phyloP scores from a whole-genome alignment of 2,329 filamentous ascomycete species.

The Aspergillus costaricaensis region DNA sequence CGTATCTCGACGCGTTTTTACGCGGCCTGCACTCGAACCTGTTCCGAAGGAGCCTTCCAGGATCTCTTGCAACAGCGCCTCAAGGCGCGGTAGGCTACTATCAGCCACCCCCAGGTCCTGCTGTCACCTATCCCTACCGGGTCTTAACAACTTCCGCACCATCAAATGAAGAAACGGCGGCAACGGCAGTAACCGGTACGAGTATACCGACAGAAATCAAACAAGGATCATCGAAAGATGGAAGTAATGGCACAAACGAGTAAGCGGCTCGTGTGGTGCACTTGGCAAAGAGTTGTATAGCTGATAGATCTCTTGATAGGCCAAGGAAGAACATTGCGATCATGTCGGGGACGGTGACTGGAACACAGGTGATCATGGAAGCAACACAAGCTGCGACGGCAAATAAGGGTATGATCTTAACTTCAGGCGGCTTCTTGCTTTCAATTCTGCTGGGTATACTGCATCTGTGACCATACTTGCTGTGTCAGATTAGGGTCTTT shows the following conservation, averaged over 20 bases:
- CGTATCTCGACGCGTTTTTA: conserved; percentile 15
- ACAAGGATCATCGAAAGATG: neutral
- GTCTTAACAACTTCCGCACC: neutral
- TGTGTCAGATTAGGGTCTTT: neutral
- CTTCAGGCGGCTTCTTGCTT: neutral
- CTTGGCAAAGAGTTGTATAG: neutral
- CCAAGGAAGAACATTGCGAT: conserved; percentile 7
- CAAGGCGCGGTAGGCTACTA: conserved; percentile 24
- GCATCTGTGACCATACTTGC: neutral
- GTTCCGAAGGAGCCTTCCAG: conserved; percentile 22
- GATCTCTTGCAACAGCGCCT: conserved; percentile 22
- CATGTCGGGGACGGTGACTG: conserved; percentile 13
- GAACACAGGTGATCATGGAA: conserved; percentile 4
- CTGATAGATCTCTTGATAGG: neutral
- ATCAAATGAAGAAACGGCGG: neutral
- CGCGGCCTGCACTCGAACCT: conserved; percentile 5
- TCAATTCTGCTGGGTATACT: conserved; percentile 1
- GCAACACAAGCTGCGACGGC: conserved; percentile 11
- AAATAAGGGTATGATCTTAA: neutral
- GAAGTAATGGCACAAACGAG: neutral
- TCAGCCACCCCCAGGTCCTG: conserved; percentile 21
- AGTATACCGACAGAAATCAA: neutral
- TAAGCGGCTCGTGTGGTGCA: neutral
- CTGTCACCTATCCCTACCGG: conserved; percentile 9
- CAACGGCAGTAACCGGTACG: conserved; percentile 1